phyloP scores from a whole-genome alignment of 2,329 filamentous ascomycete genomes.

The Chrysosporium keratinophilum region DNA sequence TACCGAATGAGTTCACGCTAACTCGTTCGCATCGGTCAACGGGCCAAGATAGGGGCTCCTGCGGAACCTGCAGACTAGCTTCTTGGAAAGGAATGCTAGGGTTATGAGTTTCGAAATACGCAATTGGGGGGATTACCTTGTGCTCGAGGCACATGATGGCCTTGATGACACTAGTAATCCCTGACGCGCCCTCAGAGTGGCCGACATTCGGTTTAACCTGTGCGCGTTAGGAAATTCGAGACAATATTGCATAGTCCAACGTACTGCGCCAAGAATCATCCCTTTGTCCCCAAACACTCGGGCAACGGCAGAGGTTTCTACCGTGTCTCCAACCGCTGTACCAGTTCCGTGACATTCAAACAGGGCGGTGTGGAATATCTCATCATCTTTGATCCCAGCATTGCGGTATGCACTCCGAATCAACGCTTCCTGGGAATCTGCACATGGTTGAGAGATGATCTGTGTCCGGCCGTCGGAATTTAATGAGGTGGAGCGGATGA shows the following conservation, averaged over 20 bases:
- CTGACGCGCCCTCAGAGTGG: slow-evolving; percentile 22
- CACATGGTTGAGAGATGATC: slow-evolving; percentile 19
- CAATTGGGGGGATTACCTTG: slow-evolving; percentile 21
- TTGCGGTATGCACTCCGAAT: slow-evolving; percentile 26
- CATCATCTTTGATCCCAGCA: slow-evolving; percentile 19
- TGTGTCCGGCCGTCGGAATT: slow-evolving; percentile 25
- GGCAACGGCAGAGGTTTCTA: neutral
- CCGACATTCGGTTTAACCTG: slow-evolving; percentile 29
- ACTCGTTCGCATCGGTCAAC: slow-evolving; percentile 21
- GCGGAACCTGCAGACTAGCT: neutral
- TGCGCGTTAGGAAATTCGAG: neutral
- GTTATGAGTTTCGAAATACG: slow-evolving; percentile 21
- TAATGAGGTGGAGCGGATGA: slow-evolving; percentile 25
- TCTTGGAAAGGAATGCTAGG: slow-evolving; percentile 12
- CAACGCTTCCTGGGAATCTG: slow-evolving; percentile 20
- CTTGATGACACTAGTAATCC: slow-evolving; percentile 26
- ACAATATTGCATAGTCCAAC: neutral
- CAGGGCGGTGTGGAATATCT: neutral
- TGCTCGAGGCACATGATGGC: slow-evolving; percentile 22
- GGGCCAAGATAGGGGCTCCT: slow-evolving; percentile 11
- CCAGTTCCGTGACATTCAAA: slow-evolving; percentile 13
- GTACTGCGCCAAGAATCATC: too few relatives aligned
- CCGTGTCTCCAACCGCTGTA: slow-evolving; percentile 3
- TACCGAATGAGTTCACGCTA: slow-evolving; percentile 41
- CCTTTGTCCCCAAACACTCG: neutral